Evolutionary conservation across 805 yeast genomes (phyloP).

Genomic region (Scheffersomyces spartinae): DNA sequence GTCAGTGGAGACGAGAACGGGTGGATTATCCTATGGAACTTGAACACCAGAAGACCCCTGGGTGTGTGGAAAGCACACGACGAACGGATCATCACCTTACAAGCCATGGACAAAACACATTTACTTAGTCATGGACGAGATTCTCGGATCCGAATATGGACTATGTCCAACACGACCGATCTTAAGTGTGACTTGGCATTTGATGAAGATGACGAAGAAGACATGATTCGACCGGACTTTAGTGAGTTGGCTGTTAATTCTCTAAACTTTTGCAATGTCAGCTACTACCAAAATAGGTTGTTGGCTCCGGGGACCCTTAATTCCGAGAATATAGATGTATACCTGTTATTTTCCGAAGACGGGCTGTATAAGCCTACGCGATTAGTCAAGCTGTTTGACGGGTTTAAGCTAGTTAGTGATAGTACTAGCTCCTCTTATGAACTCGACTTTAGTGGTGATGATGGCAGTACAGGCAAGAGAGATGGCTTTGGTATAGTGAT

Average conservation of each 20-base stretch:
- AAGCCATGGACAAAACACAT: conserved; percentile 9
- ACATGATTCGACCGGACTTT: conserved; percentile 11
- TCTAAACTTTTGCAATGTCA: conserved; percentile 62
- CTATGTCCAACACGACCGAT: conserved; percentile 7
- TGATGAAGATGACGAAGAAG: conserved; percentile 2
- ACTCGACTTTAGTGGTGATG: too few relatives aligned
- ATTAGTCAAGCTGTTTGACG: too few relatives aligned
- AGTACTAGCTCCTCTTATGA: too few relatives aligned
- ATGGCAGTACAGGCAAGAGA: too few relatives aligned
- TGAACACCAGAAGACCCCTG: conserved; percentile 42
- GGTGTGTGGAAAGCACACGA: conserved; percentile 52
- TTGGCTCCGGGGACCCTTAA: conserved; percentile 55
- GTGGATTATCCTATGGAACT: conserved; percentile 53
- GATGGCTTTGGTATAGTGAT: conserved; percentile 54
- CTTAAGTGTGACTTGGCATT: conserved; percentile 1
- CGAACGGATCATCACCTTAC: conserved; percentile 36
- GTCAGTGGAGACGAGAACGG: conserved; percentile 56
- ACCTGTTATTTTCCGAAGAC: conserved; percentile 19
- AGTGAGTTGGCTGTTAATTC: conserved; percentile 60
- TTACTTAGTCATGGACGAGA: conserved; percentile 24
- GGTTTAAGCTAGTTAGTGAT: too few relatives aligned
- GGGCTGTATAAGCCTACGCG: too few relatives aligned
- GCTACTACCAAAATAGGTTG: conserved; percentile 18
- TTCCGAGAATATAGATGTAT: conserved; percentile 57
- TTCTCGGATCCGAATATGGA: conserved; percentile 20